These are phyloP conservation scores for Arthrobotrys conoides DNA, from an alignment of 2,329 filamentous ascomycete species.

Conservation along the genomic window DNA sequence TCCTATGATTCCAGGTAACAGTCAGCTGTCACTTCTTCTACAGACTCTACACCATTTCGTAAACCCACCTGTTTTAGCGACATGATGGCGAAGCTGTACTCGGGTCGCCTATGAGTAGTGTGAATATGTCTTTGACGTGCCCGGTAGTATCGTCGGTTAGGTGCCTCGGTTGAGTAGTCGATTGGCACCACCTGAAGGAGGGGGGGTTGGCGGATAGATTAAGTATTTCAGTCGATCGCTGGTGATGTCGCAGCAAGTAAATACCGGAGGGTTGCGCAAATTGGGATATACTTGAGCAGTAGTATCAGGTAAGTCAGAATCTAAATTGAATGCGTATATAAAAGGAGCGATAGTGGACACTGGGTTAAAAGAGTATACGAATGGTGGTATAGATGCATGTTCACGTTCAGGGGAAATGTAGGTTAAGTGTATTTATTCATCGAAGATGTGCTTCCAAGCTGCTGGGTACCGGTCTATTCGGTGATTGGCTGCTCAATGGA, in stretches of 20 bases:
- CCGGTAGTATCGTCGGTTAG: conserved; percentile 30
- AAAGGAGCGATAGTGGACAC: not conserved
- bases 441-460: not conserved
- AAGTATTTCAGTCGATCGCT: not conserved
- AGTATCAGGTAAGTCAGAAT: too few species aligned
- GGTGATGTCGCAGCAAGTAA: not conserved
- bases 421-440: conserved; percentile 13
- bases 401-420: conserved; percentile 4
- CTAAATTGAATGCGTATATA: too few species aligned
- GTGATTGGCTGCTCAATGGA: conserved; percentile 27
- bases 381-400: not conserved
- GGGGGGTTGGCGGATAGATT: not conserved
- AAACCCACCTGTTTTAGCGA: conserved; percentile 74
- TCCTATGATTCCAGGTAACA: conserved; percentile 73
- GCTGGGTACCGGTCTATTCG: conserved; percentile 18
- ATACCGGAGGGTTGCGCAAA: not conserved
- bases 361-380: conserved; percentile 2
- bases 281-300: too few species aligned
- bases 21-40: not conserved
- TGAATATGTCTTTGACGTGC: conserved; percentile 25
- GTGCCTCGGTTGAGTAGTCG: not conserved
- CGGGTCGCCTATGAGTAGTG: not conserved
- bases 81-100: conserved; percentile 67
- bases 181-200: not conserved
- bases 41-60: not conserved